Conservation (phyloP, 2,329 filamentous ascomycete genomes). For the Pseudogymnoascus sp. region DNA sequence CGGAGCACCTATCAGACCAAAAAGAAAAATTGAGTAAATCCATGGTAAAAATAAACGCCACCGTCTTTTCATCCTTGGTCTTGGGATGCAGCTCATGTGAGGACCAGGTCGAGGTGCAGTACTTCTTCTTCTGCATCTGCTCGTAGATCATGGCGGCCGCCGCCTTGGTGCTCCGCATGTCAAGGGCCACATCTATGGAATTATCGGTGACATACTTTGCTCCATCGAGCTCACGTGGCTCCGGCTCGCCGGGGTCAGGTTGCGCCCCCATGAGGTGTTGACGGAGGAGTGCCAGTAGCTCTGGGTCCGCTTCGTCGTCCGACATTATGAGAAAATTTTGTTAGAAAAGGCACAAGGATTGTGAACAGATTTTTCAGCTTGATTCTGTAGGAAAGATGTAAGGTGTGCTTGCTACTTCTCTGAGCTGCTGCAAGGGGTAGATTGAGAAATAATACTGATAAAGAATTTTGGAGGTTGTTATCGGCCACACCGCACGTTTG, state of each 20-base stretch:
- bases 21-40: conserved; percentile 96
- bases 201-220: conserved; percentile 89
- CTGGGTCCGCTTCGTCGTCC: conserved; percentile 83
- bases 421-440: not conserved
- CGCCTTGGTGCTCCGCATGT: conserved; percentile 72
- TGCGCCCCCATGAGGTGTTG: conserved; percentile 62
- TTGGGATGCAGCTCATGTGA: conserved; percentile 87
- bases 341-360: not conserved
- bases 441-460: conserved; percentile 9
- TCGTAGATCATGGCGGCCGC: conserved; percentile 74
- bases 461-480: conserved; percentile 7
- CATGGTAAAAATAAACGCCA: conserved; percentile 96
- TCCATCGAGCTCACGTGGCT: conserved; percentile 74
- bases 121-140: conserved; percentile 76
- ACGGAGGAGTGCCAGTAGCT: conserved; percentile 78
- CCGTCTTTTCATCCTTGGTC: conserved; percentile 67
- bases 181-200: conserved; percentile 83
- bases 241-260: conserved; percentile 51
- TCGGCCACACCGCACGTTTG: conserved; percentile 5
- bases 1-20: conserved; percentile 65
- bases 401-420: not conserved
- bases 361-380: not conserved
- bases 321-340: conserved; percentile 54
- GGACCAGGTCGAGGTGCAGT: conserved; percentile 81
- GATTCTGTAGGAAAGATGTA: not conserved